These are phyloP conservation scores for Chenopodium berlandieri DNA, from an alignment of 148 eudicot species.

Conservation along the genomic window DNA sequence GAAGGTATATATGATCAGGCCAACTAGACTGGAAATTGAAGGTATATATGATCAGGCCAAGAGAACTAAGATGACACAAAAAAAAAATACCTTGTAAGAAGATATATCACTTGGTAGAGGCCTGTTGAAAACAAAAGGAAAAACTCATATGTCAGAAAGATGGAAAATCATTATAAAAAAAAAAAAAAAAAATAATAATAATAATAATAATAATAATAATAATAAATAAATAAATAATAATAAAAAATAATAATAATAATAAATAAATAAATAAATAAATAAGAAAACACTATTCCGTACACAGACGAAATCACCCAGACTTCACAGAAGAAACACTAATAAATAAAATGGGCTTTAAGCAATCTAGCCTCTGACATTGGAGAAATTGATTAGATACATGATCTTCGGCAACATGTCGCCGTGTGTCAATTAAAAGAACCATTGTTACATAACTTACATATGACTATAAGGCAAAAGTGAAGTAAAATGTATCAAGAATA, in stretches of 20 bases:
- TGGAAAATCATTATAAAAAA: background rate
- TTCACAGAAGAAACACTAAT: background rate
- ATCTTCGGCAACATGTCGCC: background rate
- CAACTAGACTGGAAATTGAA: background rate
- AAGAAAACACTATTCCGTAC: background rate
- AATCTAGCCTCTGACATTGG: background rate
- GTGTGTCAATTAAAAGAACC: too few species aligned
- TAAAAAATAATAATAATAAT: background rate
- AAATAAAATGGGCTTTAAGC: background rate
- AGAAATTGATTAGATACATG: background rate
- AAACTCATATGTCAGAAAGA: constrained; percentile 15
- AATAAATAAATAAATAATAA: too few species aligned
- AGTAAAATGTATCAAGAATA: too few species aligned
- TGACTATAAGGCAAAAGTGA: too few species aligned
- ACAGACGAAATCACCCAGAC: background rate
- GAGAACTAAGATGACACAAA: constrained; percentile 1
- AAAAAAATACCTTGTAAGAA: constrained; percentile 74
- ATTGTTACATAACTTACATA: too few species aligned
- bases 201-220: too few species aligned
- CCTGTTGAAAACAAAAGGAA: constrained; percentile 37
- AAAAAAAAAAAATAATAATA: background rate
- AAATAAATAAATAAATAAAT: too few species aligned
- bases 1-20: background rate
- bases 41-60: background rate
- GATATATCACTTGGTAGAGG: constrained; percentile 87